phyloP scores from a whole-genome alignment of 2,329 filamentous ascomycete species.

The Sclerotinia nivalis region DNA sequence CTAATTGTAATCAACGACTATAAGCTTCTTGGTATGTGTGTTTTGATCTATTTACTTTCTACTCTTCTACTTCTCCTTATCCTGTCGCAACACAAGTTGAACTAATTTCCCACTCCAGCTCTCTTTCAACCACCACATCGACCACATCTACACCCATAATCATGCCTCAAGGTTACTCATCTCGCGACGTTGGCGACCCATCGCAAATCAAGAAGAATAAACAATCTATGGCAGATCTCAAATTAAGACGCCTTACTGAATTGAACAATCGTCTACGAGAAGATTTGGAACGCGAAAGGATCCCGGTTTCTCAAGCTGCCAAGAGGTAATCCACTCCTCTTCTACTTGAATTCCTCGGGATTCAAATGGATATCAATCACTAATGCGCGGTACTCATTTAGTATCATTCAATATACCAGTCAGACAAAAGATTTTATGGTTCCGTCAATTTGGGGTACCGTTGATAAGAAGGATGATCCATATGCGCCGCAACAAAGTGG shows the following conservation, averaged over 20 bases:
- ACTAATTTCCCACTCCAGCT: constrained; percentile 19
- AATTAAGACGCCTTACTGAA: constrained; percentile 93
- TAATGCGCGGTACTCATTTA: constrained; percentile 44
- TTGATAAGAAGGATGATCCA: constrained; percentile 95
- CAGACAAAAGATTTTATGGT: constrained; percentile 99
- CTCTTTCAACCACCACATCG: background rate
- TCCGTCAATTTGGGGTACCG: constrained; percentile 87
- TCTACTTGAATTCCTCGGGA: background rate
- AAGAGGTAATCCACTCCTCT: constrained; percentile 63
- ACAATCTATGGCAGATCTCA: constrained; percentile 98
- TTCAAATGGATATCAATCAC: constrained; percentile 20
- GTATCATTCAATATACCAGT: constrained; percentile 97
- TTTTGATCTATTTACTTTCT: background rate
- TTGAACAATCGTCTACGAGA: constrained; percentile 94
- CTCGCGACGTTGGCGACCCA: constrained; percentile 66
- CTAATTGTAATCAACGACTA: constrained; percentile 14
- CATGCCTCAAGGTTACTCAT: constrained; percentile 66
- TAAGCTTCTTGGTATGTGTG: constrained; percentile 11
- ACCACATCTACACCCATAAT: constrained; percentile 22
- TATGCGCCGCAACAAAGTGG: constrained; percentile 93
- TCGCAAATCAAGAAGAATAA: constrained; percentile 85
- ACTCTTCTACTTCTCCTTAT: constrained; percentile 15
- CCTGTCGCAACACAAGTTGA: constrained; percentile 11
- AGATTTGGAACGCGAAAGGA: constrained; percentile 91
- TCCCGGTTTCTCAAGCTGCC: constrained; percentile 92